These are phyloP conservation scores for Polychaeton citri DNA, from an alignment of 2,329 filamentous ascomycete genomes.

Conservation along the genomic window DNA sequence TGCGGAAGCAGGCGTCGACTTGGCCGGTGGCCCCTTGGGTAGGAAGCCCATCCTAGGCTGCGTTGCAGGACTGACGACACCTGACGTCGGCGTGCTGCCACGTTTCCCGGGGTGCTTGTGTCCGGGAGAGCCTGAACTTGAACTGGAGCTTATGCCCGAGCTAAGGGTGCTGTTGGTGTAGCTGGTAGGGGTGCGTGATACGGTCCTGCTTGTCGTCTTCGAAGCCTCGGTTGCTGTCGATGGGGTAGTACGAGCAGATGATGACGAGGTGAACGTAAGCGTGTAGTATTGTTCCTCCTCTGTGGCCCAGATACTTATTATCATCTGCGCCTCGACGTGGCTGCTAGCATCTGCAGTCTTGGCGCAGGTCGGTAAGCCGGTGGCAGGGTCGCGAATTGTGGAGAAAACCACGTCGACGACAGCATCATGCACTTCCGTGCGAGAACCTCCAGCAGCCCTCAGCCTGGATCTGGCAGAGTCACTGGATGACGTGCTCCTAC, in stretches of 20 bases:
- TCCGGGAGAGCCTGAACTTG: constrained; percentile 14
- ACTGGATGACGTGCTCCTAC: background rate
- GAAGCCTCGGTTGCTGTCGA: constrained; percentile 5
- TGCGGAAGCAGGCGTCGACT: constrained; percentile 39
- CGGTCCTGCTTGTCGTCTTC: constrained; percentile 25
- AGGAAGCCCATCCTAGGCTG: constrained; percentile 47
- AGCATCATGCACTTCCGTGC: constrained; percentile 42
- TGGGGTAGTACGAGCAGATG: constrained; percentile 10
- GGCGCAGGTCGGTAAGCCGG: constrained; percentile 25
- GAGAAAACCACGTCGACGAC: constrained; percentile 56
- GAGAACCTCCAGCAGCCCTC: constrained; percentile 24
- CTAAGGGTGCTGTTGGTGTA: constrained; percentile 22
- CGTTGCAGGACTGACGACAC: constrained; percentile 39
- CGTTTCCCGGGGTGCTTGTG: constrained; percentile 3
- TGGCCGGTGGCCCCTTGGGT: constrained; percentile 51
- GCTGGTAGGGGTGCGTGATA: constrained; percentile 27
- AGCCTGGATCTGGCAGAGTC: constrained; percentile 3
- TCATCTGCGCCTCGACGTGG: constrained; percentile 55
- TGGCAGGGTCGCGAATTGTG: constrained; percentile 27
- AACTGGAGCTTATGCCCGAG: constrained; percentile 26
- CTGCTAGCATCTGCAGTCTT: constrained; percentile 11
- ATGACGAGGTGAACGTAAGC: constrained; percentile 56
- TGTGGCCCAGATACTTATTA: constrained; percentile 61
- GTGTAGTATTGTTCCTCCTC: constrained; percentile 58
- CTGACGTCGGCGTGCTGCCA: constrained; percentile 16